Evolutionary conservation across 2,329 filamentous ascomycete species (phyloP), one percentile per base, ranked within the genome.

Genomic region (Chaetomium olivaceum): DNA sequence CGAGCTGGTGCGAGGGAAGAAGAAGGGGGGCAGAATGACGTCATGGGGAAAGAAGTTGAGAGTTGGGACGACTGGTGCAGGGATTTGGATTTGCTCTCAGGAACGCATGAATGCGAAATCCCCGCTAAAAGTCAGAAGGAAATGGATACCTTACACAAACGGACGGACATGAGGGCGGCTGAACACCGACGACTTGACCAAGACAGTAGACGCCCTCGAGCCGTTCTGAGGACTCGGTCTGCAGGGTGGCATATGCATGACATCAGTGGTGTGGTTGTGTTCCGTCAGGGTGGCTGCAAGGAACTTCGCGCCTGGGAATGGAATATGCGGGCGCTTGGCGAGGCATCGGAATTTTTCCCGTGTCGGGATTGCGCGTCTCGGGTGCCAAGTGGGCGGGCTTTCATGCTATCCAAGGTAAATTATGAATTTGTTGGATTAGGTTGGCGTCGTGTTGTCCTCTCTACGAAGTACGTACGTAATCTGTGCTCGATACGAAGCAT

Each of bases 11-110:
- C 27, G 56, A 39, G 19, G 36, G 14, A 29, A 29, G 25, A 21
- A 29, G 60, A 66, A n/a, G 64, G 55, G 60, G 23, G 29, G 11
- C 3, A 25, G 12, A 31, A 48, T 66, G 64, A 63, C 60, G 64
- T 66, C 64, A 66, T 59, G 16, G 33, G 54, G 57, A 7, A 16
- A 4, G 4, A 48, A 11, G 43, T 6, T 3, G 9, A 21, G 19
- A 48, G 43, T 21, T 48, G 19, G n/a, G 19, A 48, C n/a, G 43
- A 52, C 12, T 36, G 50, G 31, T 29, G 14, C 50, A 52, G 25
- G 50, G 50, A 19, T n/a, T 52, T 19, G 4, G 11, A 16, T 48
- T 48, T 48, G n/a, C 43, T n/a, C 39, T 48, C n/a, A 48, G 43
- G 48, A 25, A 51, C 48, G 12, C 7, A 51, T 27, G 7, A 25